Percentiles rank a stretch among this genome's conserved stretches.
Conservation (phyloP, 208 protist species). For the Wallacemonas sp. region DNA sequence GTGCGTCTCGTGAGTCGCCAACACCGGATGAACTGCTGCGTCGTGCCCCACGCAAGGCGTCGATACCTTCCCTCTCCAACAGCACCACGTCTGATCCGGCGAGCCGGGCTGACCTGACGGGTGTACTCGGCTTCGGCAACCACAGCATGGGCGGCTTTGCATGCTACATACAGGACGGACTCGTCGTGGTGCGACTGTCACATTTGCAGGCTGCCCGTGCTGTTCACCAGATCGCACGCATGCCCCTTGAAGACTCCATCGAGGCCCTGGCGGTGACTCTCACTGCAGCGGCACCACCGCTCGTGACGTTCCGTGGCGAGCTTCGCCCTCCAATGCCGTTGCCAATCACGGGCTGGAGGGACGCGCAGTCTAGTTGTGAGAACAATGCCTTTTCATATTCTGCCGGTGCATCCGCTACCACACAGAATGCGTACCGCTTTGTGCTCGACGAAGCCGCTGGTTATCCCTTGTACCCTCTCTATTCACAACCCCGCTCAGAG, state of each 20-base stretch:
- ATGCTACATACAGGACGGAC: conserved; percentile 45
- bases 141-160: conserved; percentile 20
- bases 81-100: no score
- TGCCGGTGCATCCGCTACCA: no score
- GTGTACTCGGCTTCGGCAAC: neutral
- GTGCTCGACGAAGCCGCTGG: neutral
- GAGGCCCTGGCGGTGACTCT: conserved; percentile 46
- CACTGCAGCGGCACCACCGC: conserved; percentile 39
- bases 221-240: conserved; percentile 31
- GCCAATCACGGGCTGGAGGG: no score
- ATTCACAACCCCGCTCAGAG: no score
- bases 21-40: no score
- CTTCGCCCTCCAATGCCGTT: conserved; percentile 31
- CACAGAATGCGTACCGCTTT: conserved; percentile 23
- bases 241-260: conserved; percentile 31
- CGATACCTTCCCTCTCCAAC: no score
- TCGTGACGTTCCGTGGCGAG: conserved; percentile 41
- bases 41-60: no score
- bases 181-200: conserved; percentile 39
- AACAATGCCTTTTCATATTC: no score
- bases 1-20: no score
- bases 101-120: no score
- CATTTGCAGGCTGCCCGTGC: conserved; percentile 21
- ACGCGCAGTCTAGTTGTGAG: no score
- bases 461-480: neutral